phyloP scores from a whole-genome alignment of 1,284 basidiomycete species.

The Ganoderma multipileum region DNA sequence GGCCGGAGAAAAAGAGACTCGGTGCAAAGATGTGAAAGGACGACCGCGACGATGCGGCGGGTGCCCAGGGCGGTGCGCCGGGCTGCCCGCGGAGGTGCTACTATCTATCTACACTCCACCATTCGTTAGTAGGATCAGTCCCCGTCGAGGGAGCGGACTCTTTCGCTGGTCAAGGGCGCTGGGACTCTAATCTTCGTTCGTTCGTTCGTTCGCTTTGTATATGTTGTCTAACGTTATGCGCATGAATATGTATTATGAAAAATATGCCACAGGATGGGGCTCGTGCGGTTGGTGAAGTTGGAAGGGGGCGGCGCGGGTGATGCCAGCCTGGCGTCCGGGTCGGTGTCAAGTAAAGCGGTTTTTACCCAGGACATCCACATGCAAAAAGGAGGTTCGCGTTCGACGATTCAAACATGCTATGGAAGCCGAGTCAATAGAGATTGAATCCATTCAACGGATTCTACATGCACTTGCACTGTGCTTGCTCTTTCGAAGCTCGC shows the following conservation, averaged over 20 bases:
- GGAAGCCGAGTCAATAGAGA: background rate
- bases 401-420: background rate
- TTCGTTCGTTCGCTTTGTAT: conserved; percentile 27
- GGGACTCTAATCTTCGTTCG: conserved; percentile 31
- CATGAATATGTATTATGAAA: conserved; percentile 19
- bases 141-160: conserved; percentile 33
- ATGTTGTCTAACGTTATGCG: conserved; percentile 27
- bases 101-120: background rate
- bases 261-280: background rate
- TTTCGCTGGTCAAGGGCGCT: conserved; percentile 29
- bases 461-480: too few relatives aligned
- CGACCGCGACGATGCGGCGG: conserved; percentile 1
- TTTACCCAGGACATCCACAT: background rate
- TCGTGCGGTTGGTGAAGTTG: background rate
- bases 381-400: background rate
- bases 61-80: background rate
- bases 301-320: background rate
- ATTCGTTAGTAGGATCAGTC: conserved; percentile 29
- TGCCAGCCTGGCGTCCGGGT: too few relatives aligned
- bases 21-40: conserved; percentile 29
- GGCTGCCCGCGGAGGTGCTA: background rate
- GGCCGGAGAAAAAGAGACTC: conserved; percentile 25
- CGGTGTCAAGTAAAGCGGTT: background rate
- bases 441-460: background rate
- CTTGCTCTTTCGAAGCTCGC: background rate